Evolutionary conservation across 345 rosid species (phyloP), one percentile per base, ranked within the genome.

Genomic region (Syzygium grande): DNA sequence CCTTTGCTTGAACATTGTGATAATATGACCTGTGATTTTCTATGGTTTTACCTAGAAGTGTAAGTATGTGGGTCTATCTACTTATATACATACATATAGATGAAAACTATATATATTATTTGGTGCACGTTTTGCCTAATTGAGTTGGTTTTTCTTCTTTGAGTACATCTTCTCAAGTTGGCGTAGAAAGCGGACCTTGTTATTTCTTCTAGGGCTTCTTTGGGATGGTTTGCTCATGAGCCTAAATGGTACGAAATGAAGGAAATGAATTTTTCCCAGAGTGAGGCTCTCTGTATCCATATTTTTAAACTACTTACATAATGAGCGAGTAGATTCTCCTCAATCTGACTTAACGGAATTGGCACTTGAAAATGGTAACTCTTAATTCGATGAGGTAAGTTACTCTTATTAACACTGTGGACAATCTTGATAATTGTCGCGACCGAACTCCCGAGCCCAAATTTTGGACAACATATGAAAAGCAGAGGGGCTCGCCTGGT

Each of bases 211-310:
- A 97, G 99, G 97, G 94, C 96, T 87, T 93, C 97, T 87, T 91
- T 98, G 93, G 97, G 98, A 88, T 98, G 99, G 99, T 97, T 98
- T 97, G 97, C 99, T 90, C 92, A 90, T 94, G 98, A 95, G 92
- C 98, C 98, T 52, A 98, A 95, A 91, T 98, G 98, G 98, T 94
- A 84, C 86, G 97, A 98, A 87, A 92, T 90, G 86, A 94, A 93
- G 87, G 90, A 93, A 87, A 89, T 90, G 87, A 95, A 92, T 91
- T 96, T 95, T 87, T 91, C 99, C 87, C 94, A 92, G 89, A 94
- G 97, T 65, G 99, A 96, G 94, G 98, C 99, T 88, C 96, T 94
- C 99, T 88, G 93, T 98, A 87, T 93, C 97, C 68, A 85, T 97
- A 59, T 96, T 97, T 90, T 94, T 94, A 84, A 95, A 98, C 92